Percentiles rank a stretch among this genome's conserved stretches.
phyloP scores from a whole-genome alignment of 1,284 basidiomycete genomes.

The Meira nashicola region DNA sequence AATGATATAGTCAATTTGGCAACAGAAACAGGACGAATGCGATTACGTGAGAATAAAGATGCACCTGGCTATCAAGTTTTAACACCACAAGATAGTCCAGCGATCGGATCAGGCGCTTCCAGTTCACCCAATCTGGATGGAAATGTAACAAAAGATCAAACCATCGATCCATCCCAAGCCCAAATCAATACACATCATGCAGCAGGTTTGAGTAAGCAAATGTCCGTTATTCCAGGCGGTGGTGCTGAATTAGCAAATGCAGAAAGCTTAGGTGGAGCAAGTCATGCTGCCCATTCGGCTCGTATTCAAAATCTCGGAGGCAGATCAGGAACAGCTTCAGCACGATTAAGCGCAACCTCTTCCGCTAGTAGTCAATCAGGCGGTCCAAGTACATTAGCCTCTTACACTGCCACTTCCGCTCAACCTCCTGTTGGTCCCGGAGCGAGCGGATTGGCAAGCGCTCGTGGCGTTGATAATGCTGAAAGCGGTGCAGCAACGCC shows the following conservation, averaged over 20 bases:
- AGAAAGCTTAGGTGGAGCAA: constrained; percentile 12
- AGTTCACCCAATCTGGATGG: background rate
- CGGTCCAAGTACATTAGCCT: background rate
- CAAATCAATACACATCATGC: background rate
- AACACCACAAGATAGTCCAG: constrained; percentile 10
- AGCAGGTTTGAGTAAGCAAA: background rate
- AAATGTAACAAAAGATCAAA: background rate
- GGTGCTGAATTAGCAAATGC: constrained; percentile 16
- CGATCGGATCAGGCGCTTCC: background rate
- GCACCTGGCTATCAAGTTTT: constrained; percentile 31
- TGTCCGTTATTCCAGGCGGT: constrained; percentile 10
- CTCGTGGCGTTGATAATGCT: constrained; percentile 27
- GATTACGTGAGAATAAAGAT: constrained; percentile 25
- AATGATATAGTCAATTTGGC: constrained; percentile 23
- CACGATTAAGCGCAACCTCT: background rate
- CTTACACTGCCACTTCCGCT: constrained; percentile 7
- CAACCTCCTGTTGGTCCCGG: constrained; percentile 24
- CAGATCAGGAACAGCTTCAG: background rate
- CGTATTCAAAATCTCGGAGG: constrained; percentile 10
- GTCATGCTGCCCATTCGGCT: constrained; percentile 10
- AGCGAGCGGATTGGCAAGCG: constrained; percentile 34
- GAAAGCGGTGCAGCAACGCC: constrained; percentile 25
- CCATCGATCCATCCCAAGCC: background rate
- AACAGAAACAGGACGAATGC: constrained; percentile 26
- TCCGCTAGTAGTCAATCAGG: background rate